These are phyloP conservation scores for Psilocybe subaeruginosa DNA, from an alignment of 768 basidiomycete genomes.

Conservation along the genomic window DNA sequence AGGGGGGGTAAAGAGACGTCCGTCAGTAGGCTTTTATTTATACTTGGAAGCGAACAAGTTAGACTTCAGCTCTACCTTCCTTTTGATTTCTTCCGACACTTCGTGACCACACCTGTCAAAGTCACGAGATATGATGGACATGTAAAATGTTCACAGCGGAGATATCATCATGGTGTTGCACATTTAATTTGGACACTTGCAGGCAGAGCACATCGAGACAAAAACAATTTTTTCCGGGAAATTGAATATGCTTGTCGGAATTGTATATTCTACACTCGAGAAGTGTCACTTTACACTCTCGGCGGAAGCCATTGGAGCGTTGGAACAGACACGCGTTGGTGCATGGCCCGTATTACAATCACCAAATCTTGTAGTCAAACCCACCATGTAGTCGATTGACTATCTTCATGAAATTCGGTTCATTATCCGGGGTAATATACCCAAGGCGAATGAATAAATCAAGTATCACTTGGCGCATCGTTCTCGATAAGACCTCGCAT, in stretches of 20 bases:
- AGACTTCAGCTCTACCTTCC: background rate
- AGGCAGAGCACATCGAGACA: too few relatives aligned
- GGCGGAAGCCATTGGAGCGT: too few relatives aligned
- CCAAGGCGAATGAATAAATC: constrained; percentile 91
- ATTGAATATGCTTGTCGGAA: too few relatives aligned
- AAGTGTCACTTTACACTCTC: too few relatives aligned
- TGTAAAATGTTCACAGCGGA: constrained; percentile 1
- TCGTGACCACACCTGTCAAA: constrained; percentile 9
- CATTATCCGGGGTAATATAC: constrained; percentile 84
- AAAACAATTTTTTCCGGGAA: too few relatives aligned
- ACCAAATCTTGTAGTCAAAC: constrained; percentile 66
- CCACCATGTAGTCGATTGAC: constrained; percentile 71
- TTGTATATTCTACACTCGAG: too few relatives aligned
- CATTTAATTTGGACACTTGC: too few relatives aligned
- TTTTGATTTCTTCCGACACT: background rate
- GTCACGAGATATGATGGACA: constrained; percentile 17
- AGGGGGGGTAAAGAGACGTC: constrained; percentile 5
- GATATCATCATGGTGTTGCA: too few relatives aligned
- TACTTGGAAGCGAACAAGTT: constrained; percentile 18
- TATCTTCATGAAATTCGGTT: constrained; percentile 82
- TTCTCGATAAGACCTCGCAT: background rate
- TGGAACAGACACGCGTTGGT: too few relatives aligned
- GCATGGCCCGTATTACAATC: constrained; percentile 3
- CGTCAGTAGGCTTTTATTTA: constrained; percentile 1
- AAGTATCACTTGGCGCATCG: constrained; percentile 71